phyloP scores from a whole-genome alignment of 768 basidiomycete species.

The Cyathus striatus region DNA sequence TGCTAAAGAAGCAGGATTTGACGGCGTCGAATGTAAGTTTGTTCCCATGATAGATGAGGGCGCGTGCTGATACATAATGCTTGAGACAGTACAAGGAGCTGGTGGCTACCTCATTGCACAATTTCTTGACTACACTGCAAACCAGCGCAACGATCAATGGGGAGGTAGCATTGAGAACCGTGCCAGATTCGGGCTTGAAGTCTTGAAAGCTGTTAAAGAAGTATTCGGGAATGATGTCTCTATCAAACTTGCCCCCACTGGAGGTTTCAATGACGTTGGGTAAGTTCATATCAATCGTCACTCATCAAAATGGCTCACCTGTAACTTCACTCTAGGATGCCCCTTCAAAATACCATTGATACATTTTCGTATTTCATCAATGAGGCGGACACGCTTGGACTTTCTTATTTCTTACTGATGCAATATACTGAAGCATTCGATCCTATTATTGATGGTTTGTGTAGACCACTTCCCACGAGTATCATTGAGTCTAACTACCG shows the following conservation, averaged over 20 bases:
- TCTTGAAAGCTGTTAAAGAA: constrained; percentile 34
- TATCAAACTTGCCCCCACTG: constrained; percentile 39
- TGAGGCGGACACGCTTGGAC: constrained; percentile 30
- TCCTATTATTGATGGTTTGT: constrained; percentile 23
- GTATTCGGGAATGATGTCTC: constrained; percentile 41
- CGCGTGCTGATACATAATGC: neutral
- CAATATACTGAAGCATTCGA: constrained; percentile 20
- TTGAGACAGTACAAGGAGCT: constrained; percentile 33
- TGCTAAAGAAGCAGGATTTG: constrained; percentile 49
- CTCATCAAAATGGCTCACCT: neutral
- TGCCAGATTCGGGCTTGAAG: constrained; percentile 47
- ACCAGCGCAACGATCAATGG: constrained; percentile 13
- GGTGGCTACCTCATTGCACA: constrained; percentile 42
- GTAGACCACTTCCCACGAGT: neutral
- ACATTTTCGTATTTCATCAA: constrained; percentile 35
- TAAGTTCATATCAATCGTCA: constrained; percentile 8
- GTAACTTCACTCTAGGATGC: constrained; percentile 24
- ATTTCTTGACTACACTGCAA: constrained; percentile 45
- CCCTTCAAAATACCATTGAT: constrained; percentile 35
- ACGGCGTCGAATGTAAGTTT: constrained; percentile 47
- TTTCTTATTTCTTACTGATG: constrained; percentile 15
- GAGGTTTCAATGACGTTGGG: constrained; percentile 43
- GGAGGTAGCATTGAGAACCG: constrained; percentile 58
- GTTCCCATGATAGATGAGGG: neutral
- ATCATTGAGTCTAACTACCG: neutral